These are phyloP conservation scores for Colletotrichum neosansevieriae DNA, from an alignment of 2,329 filamentous ascomycete genomes.

Conservation along the genomic window DNA sequence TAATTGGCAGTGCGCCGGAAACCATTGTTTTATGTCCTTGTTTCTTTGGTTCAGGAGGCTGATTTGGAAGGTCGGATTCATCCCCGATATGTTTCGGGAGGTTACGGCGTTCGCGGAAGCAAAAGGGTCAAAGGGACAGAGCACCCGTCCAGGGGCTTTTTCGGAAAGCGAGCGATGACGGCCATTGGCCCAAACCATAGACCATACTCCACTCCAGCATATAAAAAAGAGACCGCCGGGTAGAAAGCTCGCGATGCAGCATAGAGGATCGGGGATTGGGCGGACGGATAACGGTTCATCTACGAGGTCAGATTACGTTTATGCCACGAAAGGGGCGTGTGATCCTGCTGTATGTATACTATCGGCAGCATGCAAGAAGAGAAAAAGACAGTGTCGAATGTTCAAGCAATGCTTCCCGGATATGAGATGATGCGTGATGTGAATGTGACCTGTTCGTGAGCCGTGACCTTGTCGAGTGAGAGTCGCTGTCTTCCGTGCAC, in stretches of 20 bases:
- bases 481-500: neutral
- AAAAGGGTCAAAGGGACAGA: conserved; percentile 35
- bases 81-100: conserved; percentile 12
- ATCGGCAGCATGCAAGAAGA: conserved; percentile 33
- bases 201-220: conserved; percentile 42
- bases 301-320: conserved; percentile 31
- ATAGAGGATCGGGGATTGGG: conserved; percentile 40
- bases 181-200: conserved; percentile 36
- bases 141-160: conserved; percentile 20
- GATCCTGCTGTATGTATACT: conserved; percentile 42
- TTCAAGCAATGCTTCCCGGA: neutral
- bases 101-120: conserved; percentile 35
- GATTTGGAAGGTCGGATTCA: conserved; percentile 16
- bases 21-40: conserved; percentile 7
- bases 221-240: conserved; percentile 38
- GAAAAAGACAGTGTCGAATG: conserved; percentile 19
- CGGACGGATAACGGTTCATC: conserved; percentile 18
- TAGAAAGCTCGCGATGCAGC: conserved; percentile 32
- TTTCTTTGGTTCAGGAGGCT: conserved; percentile 12
- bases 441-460: neutral
- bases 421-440: neutral
- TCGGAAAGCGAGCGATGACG: conserved; percentile 39
- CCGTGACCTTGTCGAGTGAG: neutral
- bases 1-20: conserved; percentile 30
- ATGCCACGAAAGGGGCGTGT: conserved; percentile 32